These are phyloP conservation scores for Escallonia herrerae DNA, from an alignment of 129 eudicot genomes.

Conservation along the genomic window DNA sequence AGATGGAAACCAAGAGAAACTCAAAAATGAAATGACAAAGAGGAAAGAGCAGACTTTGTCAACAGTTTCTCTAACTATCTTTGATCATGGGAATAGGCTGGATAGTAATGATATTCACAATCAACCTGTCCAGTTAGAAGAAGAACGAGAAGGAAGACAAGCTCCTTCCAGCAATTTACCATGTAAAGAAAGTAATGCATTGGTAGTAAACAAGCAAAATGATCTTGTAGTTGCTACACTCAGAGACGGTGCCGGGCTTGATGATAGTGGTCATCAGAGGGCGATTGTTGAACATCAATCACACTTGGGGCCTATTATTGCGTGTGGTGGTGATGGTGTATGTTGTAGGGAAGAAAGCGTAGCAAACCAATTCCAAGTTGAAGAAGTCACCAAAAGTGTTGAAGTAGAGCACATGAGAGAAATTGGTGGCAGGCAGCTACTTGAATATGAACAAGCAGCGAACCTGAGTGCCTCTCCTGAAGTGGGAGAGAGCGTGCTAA, in stretches of 20 bases:
- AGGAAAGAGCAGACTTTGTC: constrained; percentile 13
- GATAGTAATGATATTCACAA: constrained; percentile 10
- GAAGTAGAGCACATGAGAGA: constrained; percentile 10
- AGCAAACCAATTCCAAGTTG: constrained; percentile 7
- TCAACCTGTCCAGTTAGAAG: constrained; percentile 11
- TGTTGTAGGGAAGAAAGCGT: constrained; percentile 1
- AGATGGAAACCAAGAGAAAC: constrained; percentile 11
- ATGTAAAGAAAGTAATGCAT: constrained; percentile 8
- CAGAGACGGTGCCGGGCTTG: neutral
- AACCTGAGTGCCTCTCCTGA: neutral
- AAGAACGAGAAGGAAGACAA: constrained; percentile 4
- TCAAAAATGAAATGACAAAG: constrained; percentile 1
- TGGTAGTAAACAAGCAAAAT: constrained; percentile 6
- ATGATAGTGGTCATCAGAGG: constrained; percentile 10
- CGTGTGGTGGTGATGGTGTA: too few relatives aligned
- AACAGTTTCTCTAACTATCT: constrained; percentile 1
- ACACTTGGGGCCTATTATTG: too few relatives aligned
- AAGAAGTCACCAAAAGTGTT: constrained; percentile 8
- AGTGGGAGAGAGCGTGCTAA: constrained; percentile 4
- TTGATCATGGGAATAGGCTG: neutral
- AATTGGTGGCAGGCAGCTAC: constrained; percentile 7
- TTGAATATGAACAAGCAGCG: constrained; percentile 9
- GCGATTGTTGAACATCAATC: constrained; percentile 9
- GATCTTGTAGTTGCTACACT: neutral
- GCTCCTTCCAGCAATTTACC: constrained; percentile 2